Conservation (phyloP, 2,329 filamentous ascomycete species). For the Aureobasidium namibiae region DNA sequence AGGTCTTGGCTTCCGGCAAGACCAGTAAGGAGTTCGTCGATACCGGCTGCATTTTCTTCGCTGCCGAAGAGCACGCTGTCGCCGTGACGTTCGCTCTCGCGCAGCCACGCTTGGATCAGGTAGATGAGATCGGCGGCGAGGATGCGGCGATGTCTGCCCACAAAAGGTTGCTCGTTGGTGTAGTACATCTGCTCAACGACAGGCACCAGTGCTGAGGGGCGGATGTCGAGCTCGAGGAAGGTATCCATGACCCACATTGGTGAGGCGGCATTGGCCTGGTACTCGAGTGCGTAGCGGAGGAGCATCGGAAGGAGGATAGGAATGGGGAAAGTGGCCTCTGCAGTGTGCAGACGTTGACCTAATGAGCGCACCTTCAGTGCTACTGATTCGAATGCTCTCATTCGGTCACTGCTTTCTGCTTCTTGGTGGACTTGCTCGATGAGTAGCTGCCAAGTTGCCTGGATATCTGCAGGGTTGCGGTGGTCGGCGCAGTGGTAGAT, state of each 20-base stretch:
- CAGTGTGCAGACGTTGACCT: conserved; percentile 40
- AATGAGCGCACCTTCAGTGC: conserved; percentile 51
- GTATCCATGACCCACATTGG: conserved; percentile 56
- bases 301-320: conserved; percentile 46
- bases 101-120: conserved; percentile 53
- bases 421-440: conserved; percentile 56
- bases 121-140: conserved; percentile 57
- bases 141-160: conserved; percentile 45
- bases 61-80: conserved; percentile 50
- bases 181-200: conserved; percentile 61
- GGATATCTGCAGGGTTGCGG: conserved; percentile 77
- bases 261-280: conserved; percentile 39
- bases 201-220: conserved; percentile 53
- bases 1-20: conserved; percentile 21
- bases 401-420: conserved; percentile 39
- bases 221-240: conserved; percentile 54
- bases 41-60: conserved; percentile 45
- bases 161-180: conserved; percentile 56
- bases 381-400: conserved; percentile 62
- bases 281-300: conserved; percentile 44
- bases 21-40: conserved; percentile 23
- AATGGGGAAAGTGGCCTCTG: conserved; percentile 26
- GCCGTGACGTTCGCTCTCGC: conserved; percentile 46
- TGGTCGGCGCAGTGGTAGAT: conserved; percentile 92
- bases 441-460: conserved; percentile 74